Conservation (phyloP, 331 rosid genomes). For the Malus hybrid region DNA sequence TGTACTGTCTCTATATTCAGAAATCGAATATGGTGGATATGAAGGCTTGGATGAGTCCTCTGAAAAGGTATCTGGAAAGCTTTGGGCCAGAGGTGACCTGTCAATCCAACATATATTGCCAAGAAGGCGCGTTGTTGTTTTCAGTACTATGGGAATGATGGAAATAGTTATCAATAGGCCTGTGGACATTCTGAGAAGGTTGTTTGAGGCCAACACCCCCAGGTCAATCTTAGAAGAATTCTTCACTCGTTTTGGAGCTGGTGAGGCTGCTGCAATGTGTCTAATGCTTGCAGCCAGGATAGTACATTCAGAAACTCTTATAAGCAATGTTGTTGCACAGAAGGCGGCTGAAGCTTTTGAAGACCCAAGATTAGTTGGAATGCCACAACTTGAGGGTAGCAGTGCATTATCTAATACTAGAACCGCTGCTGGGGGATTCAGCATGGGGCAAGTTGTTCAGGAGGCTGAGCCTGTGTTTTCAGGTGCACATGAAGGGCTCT, state of each 20-base stretch:
- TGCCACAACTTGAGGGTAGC: slow-evolving; percentile 96
- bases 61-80: slow-evolving; percentile 74
- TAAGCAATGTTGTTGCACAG: slow-evolving; percentile 68
- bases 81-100: slow-evolving; percentile 97
- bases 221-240: slow-evolving; percentile 88
- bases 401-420: slow-evolving; percentile 73
- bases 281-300: slow-evolving; percentile 85
- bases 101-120: slow-evolving; percentile 93
- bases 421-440: slow-evolving; percentile 83
- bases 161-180: slow-evolving; percentile 93
- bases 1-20: slow-evolving; percentile 81
- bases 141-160: slow-evolving; percentile 98
- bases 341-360: slow-evolving; percentile 98
- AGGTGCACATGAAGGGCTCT: slow-evolving; percentile 97
- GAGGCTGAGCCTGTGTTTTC: slow-evolving; percentile 98
- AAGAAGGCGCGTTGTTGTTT: slow-evolving; percentile 79
- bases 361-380: slow-evolving; percentile 94
- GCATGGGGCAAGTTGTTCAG: slow-evolving; percentile 99
- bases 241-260: slow-evolving; percentile 91
- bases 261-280: slow-evolving; percentile 98
- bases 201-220: slow-evolving; percentile 75
- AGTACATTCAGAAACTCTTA: slow-evolving; percentile 74
- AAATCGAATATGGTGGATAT: slow-evolving; percentile 73
- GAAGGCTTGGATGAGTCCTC: slow-evolving; percentile 54
- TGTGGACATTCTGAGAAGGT: slow-evolving; percentile 76